These are phyloP conservation scores for Eucalyptus viminalis DNA, from an alignment of 345 rosid genomes.

Conservation along the genomic window DNA sequence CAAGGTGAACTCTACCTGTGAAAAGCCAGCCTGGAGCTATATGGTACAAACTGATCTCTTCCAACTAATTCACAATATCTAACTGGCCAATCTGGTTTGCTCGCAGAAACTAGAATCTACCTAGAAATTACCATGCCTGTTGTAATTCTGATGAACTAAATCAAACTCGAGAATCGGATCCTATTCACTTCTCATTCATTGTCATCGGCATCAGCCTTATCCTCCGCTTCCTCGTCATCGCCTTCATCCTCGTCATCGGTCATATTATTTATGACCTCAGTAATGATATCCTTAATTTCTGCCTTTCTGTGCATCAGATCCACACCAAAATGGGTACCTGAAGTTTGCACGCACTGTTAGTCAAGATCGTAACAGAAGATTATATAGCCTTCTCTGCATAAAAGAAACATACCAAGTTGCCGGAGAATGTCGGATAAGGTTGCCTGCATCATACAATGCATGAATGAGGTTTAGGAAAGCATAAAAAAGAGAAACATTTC, in stretches of 20 bases:
- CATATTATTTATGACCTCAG: conserved; percentile 87
- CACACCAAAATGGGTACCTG: conserved; percentile 65
- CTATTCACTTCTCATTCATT: conserved; percentile 3
- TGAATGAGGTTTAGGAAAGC: neutral
- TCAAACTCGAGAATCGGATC: neutral
- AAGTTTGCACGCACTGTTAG: neutral
- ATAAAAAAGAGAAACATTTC: neutral
- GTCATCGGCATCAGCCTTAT: conserved; percentile 23
- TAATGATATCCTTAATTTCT: conserved; percentile 85
- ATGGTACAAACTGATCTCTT: neutral
- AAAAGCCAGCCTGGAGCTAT: neutral
- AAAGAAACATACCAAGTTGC: conserved; percentile 48
- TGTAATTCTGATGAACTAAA: neutral
- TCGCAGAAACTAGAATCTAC: neutral
- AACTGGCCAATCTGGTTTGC: neutral
- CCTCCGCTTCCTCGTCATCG: conserved; percentile 32
- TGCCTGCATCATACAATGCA: conserved; percentile 41
- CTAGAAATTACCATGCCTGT: neutral
- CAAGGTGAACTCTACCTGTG: neutral
- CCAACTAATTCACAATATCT: neutral
- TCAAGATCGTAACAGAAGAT: neutral
- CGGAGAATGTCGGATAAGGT: conserved; percentile 82
- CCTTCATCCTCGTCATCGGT: conserved; percentile 76
- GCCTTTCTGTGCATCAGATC: conserved; percentile 75
- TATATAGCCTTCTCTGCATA: neutral